phyloP scores from a whole-genome alignment of 2,329 filamentous ascomycete genomes.

The Nigrospora osmanthi region DNA sequence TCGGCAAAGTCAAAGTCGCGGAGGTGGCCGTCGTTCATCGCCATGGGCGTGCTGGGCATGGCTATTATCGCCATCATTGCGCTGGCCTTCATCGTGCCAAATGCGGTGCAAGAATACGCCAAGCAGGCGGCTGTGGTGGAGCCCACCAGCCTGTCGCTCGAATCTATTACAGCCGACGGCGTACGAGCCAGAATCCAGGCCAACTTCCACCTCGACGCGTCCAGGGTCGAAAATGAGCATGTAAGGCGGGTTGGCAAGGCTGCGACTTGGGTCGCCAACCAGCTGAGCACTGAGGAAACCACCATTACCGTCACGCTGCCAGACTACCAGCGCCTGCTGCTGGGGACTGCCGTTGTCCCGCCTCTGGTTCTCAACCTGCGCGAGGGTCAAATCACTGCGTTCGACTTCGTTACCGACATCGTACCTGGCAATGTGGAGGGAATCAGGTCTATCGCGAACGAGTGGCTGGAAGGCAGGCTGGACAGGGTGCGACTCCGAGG shows the following conservation, averaged over 20 bases:
- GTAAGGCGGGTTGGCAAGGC: conserved; percentile 70
- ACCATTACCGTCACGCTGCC: conserved; percentile 73
- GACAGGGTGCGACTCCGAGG: conserved; percentile 64
- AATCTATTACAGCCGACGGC: conserved; percentile 73
- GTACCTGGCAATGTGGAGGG: conserved; percentile 68
- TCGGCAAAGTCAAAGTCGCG: conserved; percentile 29
- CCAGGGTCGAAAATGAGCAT: conserved; percentile 61
- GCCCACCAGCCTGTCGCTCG: conserved; percentile 76
- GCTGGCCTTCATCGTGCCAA: conserved; percentile 73
- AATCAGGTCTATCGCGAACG: conserved; percentile 73
- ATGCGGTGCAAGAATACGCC: conserved; percentile 76
- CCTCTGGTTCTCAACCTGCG: conserved; percentile 67
- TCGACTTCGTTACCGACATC: conserved; percentile 75
- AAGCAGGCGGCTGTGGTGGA: conserved; percentile 76
- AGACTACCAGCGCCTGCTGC: conserved; percentile 67
- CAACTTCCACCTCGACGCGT: conserved; percentile 72
- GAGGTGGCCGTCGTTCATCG: conserved; percentile 73
- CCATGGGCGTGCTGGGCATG: conserved; percentile 58
- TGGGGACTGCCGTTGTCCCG: conserved; percentile 73
- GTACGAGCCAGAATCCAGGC: conserved; percentile 75
- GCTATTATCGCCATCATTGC: conserved; percentile 62
- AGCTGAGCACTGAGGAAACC: conserved; percentile 67
- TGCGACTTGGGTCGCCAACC: conserved; percentile 71
- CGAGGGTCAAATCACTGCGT: conserved; percentile 66
- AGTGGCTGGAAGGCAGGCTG: conserved; percentile 78